phyloP scores from a whole-genome alignment of 306 rosid genomes.

The Acacia melanoxylon region DNA sequence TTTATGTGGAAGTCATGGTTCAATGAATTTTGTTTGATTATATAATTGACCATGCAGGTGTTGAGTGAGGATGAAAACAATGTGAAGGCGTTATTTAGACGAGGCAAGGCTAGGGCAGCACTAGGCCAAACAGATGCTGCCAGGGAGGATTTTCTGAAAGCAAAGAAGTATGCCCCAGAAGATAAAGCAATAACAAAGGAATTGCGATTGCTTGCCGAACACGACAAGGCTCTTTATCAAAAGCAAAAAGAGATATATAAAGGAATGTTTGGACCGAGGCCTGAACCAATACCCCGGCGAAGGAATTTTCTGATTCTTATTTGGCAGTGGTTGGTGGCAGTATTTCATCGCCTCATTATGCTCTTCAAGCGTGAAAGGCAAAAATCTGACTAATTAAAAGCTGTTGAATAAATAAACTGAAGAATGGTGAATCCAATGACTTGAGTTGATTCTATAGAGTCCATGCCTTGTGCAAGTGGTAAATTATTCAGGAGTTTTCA shows the following conservation, averaged over 20 bases:
- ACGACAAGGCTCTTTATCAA: slow-evolving; percentile 76
- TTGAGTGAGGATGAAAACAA: slow-evolving; percentile 75
- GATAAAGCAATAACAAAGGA: slow-evolving; percentile 80
- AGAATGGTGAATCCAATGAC: background rate
- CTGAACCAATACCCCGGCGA: slow-evolving; percentile 60
- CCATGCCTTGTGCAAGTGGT: background rate
- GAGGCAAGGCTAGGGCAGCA: slow-evolving; percentile 89
- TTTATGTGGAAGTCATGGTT: background rate
- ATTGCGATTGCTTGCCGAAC: slow-evolving; percentile 37
- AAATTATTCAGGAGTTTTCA: background rate
- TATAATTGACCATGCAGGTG: slow-evolving; percentile 51
- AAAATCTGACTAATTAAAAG: slow-evolving; percentile 51
- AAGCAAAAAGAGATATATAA: slow-evolving; percentile 93
- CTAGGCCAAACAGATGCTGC: slow-evolving; percentile 94
- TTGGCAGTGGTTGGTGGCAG: slow-evolving; percentile 72
- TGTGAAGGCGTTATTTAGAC: slow-evolving; percentile 78
- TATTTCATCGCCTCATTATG: slow-evolving; percentile 49
- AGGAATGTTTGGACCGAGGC: slow-evolving; percentile 89
- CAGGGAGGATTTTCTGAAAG: slow-evolving; percentile 60
- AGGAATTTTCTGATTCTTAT: slow-evolving; percentile 46
- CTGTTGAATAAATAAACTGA: slow-evolving; percentile 23
- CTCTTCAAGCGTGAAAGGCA: slow-evolving; percentile 52
- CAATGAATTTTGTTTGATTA: background rate
- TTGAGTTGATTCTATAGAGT: background rate
- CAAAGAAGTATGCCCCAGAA: slow-evolving; percentile 9